These are phyloP conservation scores for Eimeria falciformis DNA, from an alignment of 169 alveolate species.

Conservation along the genomic window DNA sequence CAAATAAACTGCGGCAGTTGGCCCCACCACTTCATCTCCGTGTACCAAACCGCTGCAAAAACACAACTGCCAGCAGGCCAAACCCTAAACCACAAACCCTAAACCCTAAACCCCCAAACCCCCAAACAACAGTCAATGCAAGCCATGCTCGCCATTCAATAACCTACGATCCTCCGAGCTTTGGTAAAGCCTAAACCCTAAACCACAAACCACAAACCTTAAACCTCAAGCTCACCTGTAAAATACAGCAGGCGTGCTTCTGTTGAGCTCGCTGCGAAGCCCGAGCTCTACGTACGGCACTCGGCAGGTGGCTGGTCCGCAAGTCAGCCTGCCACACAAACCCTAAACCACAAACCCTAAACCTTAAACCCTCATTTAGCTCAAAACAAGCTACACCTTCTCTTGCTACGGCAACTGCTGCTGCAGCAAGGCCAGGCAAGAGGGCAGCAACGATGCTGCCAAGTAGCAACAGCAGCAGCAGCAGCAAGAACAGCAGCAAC, in stretches of 20 bases:
- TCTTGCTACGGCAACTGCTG: not conserved
- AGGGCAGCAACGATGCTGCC: not conserved
- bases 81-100: not conserved
- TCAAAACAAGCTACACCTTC: not conserved
- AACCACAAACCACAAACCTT: constrained; percentile 16
- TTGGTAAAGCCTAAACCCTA: constrained; percentile 1
- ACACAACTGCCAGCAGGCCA: not conserved
- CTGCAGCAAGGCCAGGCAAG: not conserved
- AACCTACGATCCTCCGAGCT: too few species aligned
- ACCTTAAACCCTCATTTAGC: constrained; percentile 2
- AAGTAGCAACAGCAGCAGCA: constrained; percentile 38
- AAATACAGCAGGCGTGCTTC: constrained; percentile 34
- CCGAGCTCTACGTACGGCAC: constrained; percentile 34
- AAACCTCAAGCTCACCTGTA: constrained; percentile 22
- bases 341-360: constrained; percentile 8
- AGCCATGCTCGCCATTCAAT: too few species aligned
- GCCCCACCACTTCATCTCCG: constrained; percentile 78
- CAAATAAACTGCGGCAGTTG: constrained; percentile 66
- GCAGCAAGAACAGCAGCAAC: constrained; percentile 3
- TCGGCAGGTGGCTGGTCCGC: constrained; percentile 17
- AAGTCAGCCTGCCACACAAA: constrained; percentile 14
- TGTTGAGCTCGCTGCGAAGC: constrained; percentile 8
- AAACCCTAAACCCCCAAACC: not conserved
- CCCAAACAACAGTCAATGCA: too few species aligned
- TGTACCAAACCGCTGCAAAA: constrained; percentile 73